Evolutionary conservation across 345 rosid species (phyloP), one percentile per base, ranked within the genome.

Genomic region (Melaleuca alternifolia): DNA sequence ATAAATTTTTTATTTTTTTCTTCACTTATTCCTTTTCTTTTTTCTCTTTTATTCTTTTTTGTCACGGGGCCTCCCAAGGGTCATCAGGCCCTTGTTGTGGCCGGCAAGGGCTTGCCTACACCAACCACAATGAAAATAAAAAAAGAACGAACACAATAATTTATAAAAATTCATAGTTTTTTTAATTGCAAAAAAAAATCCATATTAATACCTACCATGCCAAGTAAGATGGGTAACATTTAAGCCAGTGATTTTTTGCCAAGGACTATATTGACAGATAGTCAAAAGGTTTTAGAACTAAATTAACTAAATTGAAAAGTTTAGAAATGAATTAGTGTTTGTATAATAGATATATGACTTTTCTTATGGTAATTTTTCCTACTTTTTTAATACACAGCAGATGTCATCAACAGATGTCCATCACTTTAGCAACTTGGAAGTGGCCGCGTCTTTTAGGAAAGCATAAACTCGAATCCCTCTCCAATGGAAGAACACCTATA

Each of bases 151-250:
- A 7, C 12, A 59, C 0, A n/a, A 13, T 11, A 13, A 11, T 59
- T 2, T 59, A n/a, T n/a, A 37, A 56, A 71, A 71, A 65, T 16
- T 33, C 2, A 33, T 8, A 65, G 15, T 16, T 65, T 62, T 62
- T 30, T 61, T 7, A 65, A 30, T 33, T 30, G 15, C 41, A 65
- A 33, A 28, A 11, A 11, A 51, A 51, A 52, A 65, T 8, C 16
- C 11, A 15, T 8, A 2, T 65, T 11, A 30, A 0, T 11, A 1
- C 6, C 13, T 2, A 37, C 3, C 4, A 10, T 37, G 0, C 24
- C 1, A 2, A 6, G 10, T 37, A 18, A 3, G 33, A 33, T 4
- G 18, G 5, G 0, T 24, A 20, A 1, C 26, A 5, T 18, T 24
- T 7, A 37, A 3, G 18, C 18, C 7, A 37, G 2, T 3, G 18